Base-by-base conservation (phyloP, 192 early-diverging fungal genomes). In the Coemansia brasiliensis region DNA sequence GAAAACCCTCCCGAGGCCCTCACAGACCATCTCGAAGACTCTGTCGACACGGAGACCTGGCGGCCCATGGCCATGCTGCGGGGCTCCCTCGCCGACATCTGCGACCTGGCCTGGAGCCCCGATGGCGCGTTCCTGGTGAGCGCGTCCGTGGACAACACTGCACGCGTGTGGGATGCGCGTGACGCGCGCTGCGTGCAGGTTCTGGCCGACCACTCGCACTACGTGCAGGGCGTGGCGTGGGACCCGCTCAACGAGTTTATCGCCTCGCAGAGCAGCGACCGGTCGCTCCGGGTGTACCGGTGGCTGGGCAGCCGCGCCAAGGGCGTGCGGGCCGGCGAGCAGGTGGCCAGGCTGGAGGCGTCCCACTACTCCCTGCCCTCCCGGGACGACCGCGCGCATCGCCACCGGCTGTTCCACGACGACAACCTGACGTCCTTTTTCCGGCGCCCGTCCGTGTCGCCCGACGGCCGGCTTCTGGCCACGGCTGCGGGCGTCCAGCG, bases 161-260 rank as follows among this genome's bases (percentile, higher is more conserved):
- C 88, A 10, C 72, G 92, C 32, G 87, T 98, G 52, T 98, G 91
- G 88, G 84, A 89, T 74, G 85, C 89, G 4, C 70, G 77, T 21
- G 69, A 74, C 83, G 90, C 84, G 39, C 83, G 83, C 50, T 90
- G 87, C 57, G 68, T 94, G 27, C 87, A 89, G 57, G 84, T 92
- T 16, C 81, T 89, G 43, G 73, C 85, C 3, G 86, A 95, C 55
- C 96, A 98, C 69, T 80, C 79, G 38, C 91, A 96, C 56, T 95
- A 92, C 61, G 93, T 98, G n/a, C 96, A 98, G 72, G 96, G 96
- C 37, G 91, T 98, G 10, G 84, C 88, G 17, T 98, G 96, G 96
- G 96, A 98, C 69, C 94, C 96, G 6, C 65, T 91, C 12, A 88
- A 87, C 38, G 69, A 90, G 60, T 98, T 83, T 69, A 69, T 98